phyloP scores from a whole-genome alignment of 208 protist genomes.

The Spongospora subterranea region DNA sequence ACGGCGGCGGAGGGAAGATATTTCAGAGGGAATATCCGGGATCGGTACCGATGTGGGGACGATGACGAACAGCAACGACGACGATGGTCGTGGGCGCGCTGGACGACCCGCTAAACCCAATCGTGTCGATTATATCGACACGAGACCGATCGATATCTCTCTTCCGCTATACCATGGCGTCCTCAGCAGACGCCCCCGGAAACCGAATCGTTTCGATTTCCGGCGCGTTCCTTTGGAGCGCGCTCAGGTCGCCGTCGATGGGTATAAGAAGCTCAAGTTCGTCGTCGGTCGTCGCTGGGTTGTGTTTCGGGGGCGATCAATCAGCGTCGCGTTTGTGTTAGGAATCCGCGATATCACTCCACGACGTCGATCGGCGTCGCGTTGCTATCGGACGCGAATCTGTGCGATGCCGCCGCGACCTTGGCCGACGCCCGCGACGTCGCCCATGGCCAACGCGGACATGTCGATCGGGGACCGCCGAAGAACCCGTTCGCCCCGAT shows the following conservation, averaged over 20 bases:
- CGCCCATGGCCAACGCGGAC: not conserved
- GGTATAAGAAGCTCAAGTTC: slow-evolving; percentile 49
- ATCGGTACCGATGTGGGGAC: too few relatives aligned
- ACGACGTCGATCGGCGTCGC: slow-evolving; percentile 1
- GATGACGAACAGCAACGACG: too few relatives aligned
- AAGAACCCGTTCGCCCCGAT: slow-evolving; percentile 47
- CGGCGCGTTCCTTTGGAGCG: not conserved
- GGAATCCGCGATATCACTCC: not conserved
- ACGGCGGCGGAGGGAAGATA: too few relatives aligned
- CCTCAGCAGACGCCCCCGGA: not conserved
- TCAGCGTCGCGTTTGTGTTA: not conserved
- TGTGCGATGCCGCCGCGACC: not conserved
- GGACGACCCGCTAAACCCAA: not conserved
- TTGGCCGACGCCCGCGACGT: not conserved
- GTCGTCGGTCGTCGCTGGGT: not conserved
- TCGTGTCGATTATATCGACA: not conserved
- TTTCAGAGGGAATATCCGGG: too few relatives aligned
- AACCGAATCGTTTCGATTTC: slow-evolving; percentile 1
- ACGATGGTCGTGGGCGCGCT: too few relatives aligned
- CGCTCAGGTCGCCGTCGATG: not conserved
- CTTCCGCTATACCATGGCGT: not conserved
- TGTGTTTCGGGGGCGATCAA: not conserved
- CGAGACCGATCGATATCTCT: not conserved
- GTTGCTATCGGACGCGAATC: not conserved
- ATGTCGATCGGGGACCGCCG: not conserved